These are phyloP conservation scores for Aristolochia contorta DNA, from an alignment of 164 flowering plant species.

Conservation along the genomic window DNA sequence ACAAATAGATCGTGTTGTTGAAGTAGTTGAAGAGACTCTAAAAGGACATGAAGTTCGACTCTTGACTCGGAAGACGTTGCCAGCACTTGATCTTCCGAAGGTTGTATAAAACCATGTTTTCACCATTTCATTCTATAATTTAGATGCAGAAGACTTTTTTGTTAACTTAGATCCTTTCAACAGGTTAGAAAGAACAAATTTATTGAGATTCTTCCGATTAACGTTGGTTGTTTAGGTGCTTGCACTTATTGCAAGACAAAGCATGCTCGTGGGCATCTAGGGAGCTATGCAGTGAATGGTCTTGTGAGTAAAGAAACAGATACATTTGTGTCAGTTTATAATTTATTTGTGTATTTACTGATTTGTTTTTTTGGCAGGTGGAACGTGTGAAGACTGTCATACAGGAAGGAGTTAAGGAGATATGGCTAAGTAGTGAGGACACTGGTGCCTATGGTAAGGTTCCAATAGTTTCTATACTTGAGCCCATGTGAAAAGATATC, in stretches of 20 bases:
- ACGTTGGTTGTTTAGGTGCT: constrained; percentile 99
- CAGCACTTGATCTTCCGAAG: constrained; percentile 98
- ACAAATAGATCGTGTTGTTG: constrained; percentile 98
- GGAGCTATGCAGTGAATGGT: constrained; percentile 88
- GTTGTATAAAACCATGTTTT: constrained; percentile 19
- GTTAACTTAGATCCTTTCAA: constrained; percentile 1
- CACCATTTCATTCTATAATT: background rate
- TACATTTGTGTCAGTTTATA: too few species aligned
- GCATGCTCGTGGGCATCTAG: constrained; percentile 99
- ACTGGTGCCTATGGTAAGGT: constrained; percentile 96
- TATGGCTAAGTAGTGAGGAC: constrained; percentile 99
- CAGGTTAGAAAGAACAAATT: constrained; percentile 96
- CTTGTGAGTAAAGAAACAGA: constrained; percentile 49
- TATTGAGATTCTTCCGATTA: constrained; percentile 96
- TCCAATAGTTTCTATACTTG: background rate
- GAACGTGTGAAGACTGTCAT: constrained; percentile 78
- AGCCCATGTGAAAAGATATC: background rate
- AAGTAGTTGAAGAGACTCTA: constrained; percentile 96
- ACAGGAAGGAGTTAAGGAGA: constrained; percentile 85
- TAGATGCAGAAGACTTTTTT: background rate
- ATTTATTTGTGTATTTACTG: background rate
- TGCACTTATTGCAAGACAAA: constrained; percentile 99
- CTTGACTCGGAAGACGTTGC: constrained; percentile 74
- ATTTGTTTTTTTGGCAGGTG: constrained; percentile 34
- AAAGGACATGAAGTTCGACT: constrained; percentile 99